Evolutionary conservation across 805 yeast species (phyloP).

Genomic region (Suhomyces emberorum): DNA sequence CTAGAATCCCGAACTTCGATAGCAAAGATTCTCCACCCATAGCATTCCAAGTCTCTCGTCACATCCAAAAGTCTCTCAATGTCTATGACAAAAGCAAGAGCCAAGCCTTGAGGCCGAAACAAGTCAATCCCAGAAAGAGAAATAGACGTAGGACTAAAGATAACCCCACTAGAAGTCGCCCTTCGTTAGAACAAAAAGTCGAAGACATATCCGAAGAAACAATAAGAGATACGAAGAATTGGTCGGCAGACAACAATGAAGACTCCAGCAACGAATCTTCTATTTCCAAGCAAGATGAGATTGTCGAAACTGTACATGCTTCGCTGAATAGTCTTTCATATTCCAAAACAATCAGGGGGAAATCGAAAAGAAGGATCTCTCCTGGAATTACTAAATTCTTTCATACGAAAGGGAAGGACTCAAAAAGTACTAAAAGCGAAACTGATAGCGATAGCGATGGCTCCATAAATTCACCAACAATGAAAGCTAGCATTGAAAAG

Average conservation of each 20-base stretch:
- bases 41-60: constrained; percentile 22
- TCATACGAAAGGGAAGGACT: constrained; percentile 1
- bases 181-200: background rate
- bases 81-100: background rate
- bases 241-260: background rate
- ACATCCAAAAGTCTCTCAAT: constrained; percentile 15
- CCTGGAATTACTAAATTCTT: constrained; percentile 10
- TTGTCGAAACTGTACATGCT: background rate
- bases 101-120: too few relatives aligned
- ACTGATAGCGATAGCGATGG: constrained; percentile 15
- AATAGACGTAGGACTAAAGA: background rate
- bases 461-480: constrained; percentile 10
- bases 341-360: constrained; percentile 2
- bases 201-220: background rate
- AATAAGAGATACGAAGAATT: background rate
- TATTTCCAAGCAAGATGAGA: background rate
- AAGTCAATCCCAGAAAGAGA: too few relatives aligned
- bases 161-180: too few relatives aligned
- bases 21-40: constrained; percentile 32
- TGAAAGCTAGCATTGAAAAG: constrained; percentile 5
- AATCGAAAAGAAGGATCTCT: constrained; percentile 4
- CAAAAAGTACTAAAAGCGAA: constrained; percentile 2
- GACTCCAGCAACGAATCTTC: background rate
- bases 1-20: background rate
- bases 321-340: background rate